Evolutionary conservation across 78 protist genomes (phyloP).

Genomic region (Polysphondylium violaceum): DNA sequence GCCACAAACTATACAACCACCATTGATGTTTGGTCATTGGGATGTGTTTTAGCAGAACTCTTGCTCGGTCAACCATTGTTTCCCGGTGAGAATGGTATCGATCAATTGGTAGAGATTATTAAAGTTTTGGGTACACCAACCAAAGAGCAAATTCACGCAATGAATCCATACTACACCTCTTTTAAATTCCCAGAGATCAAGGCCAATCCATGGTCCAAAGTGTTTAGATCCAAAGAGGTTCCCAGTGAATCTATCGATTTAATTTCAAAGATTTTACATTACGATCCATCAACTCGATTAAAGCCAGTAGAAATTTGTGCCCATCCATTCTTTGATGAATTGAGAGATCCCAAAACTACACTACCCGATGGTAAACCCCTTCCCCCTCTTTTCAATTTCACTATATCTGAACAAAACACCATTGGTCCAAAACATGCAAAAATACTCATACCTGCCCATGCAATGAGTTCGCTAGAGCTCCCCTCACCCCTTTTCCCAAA

Average conservation of each 20-base stretch:
- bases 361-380: constrained; percentile 86
- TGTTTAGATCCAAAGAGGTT: constrained; percentile 72
- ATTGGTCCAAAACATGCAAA: constrained; percentile 55
- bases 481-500: constrained; percentile 73
- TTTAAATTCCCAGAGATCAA: constrained; percentile 94
- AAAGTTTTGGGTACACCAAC: constrained; percentile 97
- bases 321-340: constrained; percentile 96
- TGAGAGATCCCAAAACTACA: constrained; percentile 80
- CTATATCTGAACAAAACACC: constrained; percentile 56
- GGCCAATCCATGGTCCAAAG: constrained; percentile 94
- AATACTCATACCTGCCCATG: constrained; percentile 46
- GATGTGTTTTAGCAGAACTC: constrained; percentile 97
- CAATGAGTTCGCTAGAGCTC: constrained; percentile 29
- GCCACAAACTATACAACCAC: constrained; percentile 97
- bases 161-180: constrained; percentile 96
- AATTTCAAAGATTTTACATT: constrained; percentile 84
- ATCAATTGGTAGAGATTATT: constrained; percentile 99
- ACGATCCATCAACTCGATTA: constrained; percentile 91
- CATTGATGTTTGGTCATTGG: constrained; percentile 95
- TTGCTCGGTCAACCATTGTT: constrained; percentile 96
- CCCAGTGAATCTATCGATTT: constrained; percentile 91
- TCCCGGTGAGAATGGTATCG: constrained; percentile 96
- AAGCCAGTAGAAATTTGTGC: constrained; percentile 85
- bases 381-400: constrained; percentile 88
- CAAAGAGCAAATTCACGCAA: constrained; percentile 89